Conservation (phyloP, 1,284 basidiomycete genomes). For the Ustilago crameri region DNA sequence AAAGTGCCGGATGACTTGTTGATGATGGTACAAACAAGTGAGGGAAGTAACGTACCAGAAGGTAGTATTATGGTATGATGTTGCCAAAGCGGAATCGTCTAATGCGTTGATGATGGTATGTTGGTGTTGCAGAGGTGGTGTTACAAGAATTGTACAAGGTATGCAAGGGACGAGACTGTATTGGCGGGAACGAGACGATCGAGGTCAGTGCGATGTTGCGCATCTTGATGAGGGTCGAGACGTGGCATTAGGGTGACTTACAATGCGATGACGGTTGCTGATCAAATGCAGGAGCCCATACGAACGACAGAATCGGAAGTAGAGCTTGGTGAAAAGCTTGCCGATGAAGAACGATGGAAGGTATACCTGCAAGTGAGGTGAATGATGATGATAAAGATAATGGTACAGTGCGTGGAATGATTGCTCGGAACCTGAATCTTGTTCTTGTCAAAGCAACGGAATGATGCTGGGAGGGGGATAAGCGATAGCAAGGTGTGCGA, state of each 20-base stretch:
- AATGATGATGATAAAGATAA: slow-evolving; percentile 9
- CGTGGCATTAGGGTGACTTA: slow-evolving; percentile 8
- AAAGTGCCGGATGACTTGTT: background rate
- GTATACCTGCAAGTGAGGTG: slow-evolving; percentile 16
- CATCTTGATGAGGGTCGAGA: background rate
- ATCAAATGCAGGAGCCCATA: slow-evolving; percentile 40
- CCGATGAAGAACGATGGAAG: slow-evolving; percentile 28
- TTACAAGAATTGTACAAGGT: slow-evolving; percentile 50
- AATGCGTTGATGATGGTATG: slow-evolving; percentile 14
- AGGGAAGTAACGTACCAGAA: background rate
- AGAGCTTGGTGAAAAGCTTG: slow-evolving; percentile 24
- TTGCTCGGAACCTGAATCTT: slow-evolving; percentile 1
- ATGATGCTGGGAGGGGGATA: background rate
- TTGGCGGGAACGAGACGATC: background rate
- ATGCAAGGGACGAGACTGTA: slow-evolving; percentile 41
- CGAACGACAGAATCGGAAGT: slow-evolving; percentile 21
- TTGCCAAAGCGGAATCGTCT: slow-evolving; percentile 13
- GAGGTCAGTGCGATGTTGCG: slow-evolving; percentile 8
- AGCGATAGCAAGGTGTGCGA: background rate
- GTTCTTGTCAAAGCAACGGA: slow-evolving; percentile 17
- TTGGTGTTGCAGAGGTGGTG: slow-evolving; percentile 38
- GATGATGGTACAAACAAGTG: background rate
- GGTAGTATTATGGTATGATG: background rate
- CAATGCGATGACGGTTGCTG: slow-evolving; percentile 30
- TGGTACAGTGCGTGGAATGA: slow-evolving; percentile 22